Evolutionary conservation across 495 filamentous ascomycete species (phyloP), one percentile per base, ranked within the genome.

Genomic region (Trichoderma reesei): DNA sequence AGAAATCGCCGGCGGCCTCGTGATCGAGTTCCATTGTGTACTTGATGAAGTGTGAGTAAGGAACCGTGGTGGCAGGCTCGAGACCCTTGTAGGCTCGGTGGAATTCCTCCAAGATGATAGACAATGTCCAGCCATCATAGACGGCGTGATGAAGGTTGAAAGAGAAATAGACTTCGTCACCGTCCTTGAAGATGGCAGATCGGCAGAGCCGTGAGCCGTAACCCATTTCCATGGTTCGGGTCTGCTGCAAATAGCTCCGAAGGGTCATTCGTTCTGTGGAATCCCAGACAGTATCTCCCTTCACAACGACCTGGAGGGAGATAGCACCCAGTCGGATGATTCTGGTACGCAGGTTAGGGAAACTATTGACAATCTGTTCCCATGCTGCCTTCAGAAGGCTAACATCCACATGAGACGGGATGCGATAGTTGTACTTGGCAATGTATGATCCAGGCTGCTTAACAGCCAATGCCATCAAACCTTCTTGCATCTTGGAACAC

Each of bases 321-420:
- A 66, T 66, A 0, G 54, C 46, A 0, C 36, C 56, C 10, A 56
- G 54, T 1, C 60, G 61, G 16, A 83, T 74, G 68, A 92, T 91
- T 5, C 82, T 80, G 10, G 88, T 91, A 38, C 88, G 80, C 6
- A 91, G 79, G 65, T 89, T 88, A 44, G 87, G 82, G 65, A 80
- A 79, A 6, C 79, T 71, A 2, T 80, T 70, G 20, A 83, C 72
- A 18, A 85, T 81, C 4, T 68, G 69, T 60, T 79, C 67, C 83
- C 83, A 85, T 14, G 82, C 79, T 5, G 65, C 64, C 65, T 74
- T 72, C 67, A 86, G 78, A 10, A 67, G 72, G 6, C 69, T 63
- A 26, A 78, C 13, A 63, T 84, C 77, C 8, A 81, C 65, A 5
- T 69, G n/a, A 1, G 67, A 34, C 0, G 75, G 70, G 16, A 88